A percentile compares a stretch with the other conserved stretches of the same genome.
Evolutionary conservation across 2,329 filamentous ascomycete genomes (phyloP).

Genomic region (Aspergillus fructus): DNA sequence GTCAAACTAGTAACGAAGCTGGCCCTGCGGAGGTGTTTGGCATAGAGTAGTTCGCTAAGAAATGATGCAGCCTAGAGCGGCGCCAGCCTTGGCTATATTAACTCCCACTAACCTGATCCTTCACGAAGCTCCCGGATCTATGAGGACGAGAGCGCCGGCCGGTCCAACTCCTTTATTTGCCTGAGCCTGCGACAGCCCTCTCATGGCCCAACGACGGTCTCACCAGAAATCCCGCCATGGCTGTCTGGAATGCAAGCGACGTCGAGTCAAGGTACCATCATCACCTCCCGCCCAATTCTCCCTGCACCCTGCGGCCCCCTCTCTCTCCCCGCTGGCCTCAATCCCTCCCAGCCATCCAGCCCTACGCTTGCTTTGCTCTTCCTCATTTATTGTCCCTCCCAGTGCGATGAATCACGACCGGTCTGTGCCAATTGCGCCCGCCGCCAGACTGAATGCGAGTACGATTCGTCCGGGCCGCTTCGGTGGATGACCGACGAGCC

Average conservation of each 20-base stretch:
- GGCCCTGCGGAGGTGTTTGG: neutral
- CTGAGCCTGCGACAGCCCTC: neutral
- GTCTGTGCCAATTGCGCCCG: constrained; percentile 34
- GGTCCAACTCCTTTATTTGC: neutral
- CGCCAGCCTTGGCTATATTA: constrained; percentile 15
- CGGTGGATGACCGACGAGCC: constrained; percentile 33
- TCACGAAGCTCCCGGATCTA: constrained; percentile 7
- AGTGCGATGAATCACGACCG: constrained; percentile 36
- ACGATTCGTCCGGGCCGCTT: constrained; percentile 30
- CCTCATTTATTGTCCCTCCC: neutral
- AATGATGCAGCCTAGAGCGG: constrained; percentile 14
- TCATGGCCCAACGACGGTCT: constrained; percentile 34
- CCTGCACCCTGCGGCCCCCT: neutral
- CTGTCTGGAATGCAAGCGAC: constrained; percentile 35
- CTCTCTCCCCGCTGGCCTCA: neutral
- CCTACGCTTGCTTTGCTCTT: neutral
- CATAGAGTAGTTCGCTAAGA: constrained; percentile 10
- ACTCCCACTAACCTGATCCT: constrained; percentile 13
- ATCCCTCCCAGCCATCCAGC: neutral
- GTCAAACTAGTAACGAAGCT: neutral
- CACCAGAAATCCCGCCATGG: constrained; percentile 38
- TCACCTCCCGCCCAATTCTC: too few species aligned
- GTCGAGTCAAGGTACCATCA: constrained; percentile 29
- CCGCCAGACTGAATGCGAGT: constrained; percentile 33
- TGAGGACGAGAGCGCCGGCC: constrained; percentile 3